Percentiles rank a stretch among this genome's conserved stretches.
Evolutionary conservation across 2,329 filamentous ascomycete species (phyloP).

Genomic region (Neoascochyta sp.): DNA sequence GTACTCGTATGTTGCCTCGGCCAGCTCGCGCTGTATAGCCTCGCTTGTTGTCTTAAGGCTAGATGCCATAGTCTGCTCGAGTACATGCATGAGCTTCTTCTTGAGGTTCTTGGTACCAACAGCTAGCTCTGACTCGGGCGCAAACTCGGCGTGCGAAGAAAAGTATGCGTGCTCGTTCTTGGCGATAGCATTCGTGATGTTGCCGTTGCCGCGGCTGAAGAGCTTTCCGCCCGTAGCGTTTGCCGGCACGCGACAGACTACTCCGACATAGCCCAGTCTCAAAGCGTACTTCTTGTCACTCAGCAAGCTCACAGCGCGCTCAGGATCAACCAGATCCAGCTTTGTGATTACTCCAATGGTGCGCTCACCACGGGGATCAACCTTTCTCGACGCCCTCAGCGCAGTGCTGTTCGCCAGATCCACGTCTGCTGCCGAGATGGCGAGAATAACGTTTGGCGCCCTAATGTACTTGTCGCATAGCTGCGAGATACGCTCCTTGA

Average conservation of each 20-base stretch:
- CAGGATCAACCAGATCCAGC: slow-evolving; percentile 92
- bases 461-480: slow-evolving; percentile 99
- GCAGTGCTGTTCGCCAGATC: slow-evolving; percentile 96
- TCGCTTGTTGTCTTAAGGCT: slow-evolving; percentile 86
- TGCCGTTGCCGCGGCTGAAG: slow-evolving; percentile 78
- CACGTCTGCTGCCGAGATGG: slow-evolving; percentile 95
- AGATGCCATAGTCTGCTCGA: slow-evolving; percentile 95
- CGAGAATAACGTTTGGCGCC: slow-evolving; percentile 90
- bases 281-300: slow-evolving; percentile 90
- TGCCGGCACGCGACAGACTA: slow-evolving; percentile 77
- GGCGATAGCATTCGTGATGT: slow-evolving; percentile 74
- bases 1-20: slow-evolving; percentile 97
- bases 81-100: slow-evolving; percentile 94
- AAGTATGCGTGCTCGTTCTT: slow-evolving; percentile 90
- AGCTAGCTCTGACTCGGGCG: slow-evolving; percentile 64
- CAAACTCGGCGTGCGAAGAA: slow-evolving; percentile 79
- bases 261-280: slow-evolving; percentile 91
- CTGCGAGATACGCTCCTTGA: slow-evolving; percentile 94
- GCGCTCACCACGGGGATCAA: slow-evolving; percentile 89
- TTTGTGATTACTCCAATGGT: slow-evolving; percentile 99
- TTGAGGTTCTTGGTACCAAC: slow-evolving; percentile 83
- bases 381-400: slow-evolving; percentile 79
- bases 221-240: slow-evolving; percentile 59
- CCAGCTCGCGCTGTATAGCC: slow-evolving; percentile 88
- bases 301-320: slow-evolving; percentile 72